Base-by-base conservation (phyloP, 1,284 basidiomycete genomes). In the Hemileia vastatrix region DNA sequence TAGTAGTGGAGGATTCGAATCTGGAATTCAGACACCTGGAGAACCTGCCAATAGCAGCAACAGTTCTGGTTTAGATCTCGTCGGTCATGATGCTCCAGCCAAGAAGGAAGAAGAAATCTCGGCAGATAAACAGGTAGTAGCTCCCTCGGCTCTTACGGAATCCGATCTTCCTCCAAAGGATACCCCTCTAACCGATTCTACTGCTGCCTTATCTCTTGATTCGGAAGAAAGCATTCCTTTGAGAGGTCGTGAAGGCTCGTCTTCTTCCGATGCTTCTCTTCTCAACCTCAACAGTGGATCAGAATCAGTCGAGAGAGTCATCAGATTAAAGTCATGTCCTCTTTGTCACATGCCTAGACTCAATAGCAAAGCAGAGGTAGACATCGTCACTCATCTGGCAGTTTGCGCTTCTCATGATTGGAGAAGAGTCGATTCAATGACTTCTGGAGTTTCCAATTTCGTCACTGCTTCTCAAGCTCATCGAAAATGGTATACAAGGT, bases 391-490 rank as follows among this genome's bases (percentile, higher is more conserved):
- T 19, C 77, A 78, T 54, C 78, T 97, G 23, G 93, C 92, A 0
- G 84, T 96, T 3, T 98, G 94, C 71, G 92, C 76, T 0, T 72
- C 92, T 8, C 90, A 87, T 64, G 93, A 97, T 75, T 96, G 92
- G 90, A 84, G 83, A 32, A 83, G 86, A 63, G 86, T 97, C 27
- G 86, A 95, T 72, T n/a, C n/a, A n/a, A n/a, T n/a, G n/a, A 84
- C 93, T 32, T n/a, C n/a, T n/a, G n/a, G n/a, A n/a, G 90, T 93
- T 13, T 85, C 87, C 18, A 93, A 92, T 72, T 97, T 90, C 70
- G 93, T 97, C 1, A 97, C 93, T 0, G 87, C 89, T 15, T 86
- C 82, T 67, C 94, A 97, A 78, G 94, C 94, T 57, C 93, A 96
- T 78, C 81, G 94, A 71, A 98, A 97, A 78, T 95, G 90, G 86